Evolutionary conservation across 108 stramenopile genomes (phyloP), one percentile per base, ranked within the genome.

Genomic region (Cyclotella cryptica): DNA sequence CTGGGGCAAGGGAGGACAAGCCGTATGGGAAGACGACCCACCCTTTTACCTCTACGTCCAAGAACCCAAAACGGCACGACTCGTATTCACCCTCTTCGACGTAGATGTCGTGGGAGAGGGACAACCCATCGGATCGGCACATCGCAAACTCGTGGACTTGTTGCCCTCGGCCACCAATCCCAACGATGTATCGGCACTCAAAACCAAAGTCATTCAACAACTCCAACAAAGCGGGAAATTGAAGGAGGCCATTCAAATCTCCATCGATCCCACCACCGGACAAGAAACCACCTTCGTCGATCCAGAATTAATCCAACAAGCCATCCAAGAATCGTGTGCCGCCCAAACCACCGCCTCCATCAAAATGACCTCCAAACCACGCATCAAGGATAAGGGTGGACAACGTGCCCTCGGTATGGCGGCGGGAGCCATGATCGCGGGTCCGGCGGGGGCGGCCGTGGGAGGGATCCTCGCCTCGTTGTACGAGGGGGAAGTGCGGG

Each of bases 21-120:
- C 93, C 14, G 75, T 90, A 14, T 95, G 89, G 89, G 83, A 88
- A 21, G 89, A 83, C 17, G 85, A 85, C 57, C 86, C 90, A 53
- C 89, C 93, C 18, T 91, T 92, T 65, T 95, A 91, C 51, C 42
- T 95, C 17, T 95, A 95, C 61, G 83, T 95, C 2, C 91, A 92
- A 69, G 90, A 95, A 58, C 93, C 93, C 0, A 54, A 70, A 9
- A 75, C 69, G 13, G 90, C 84, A 6, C 79, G 84, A 26, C 53
- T 95, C 46, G 90, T 95, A 3, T 86, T 95, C 21, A 91, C 91
- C 7, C 46, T 95, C 0, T 81, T 89, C 65, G 93, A 95, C 71
- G 93, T 91, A 30, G 86, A 93, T 62, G 81, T 90, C 1, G 81
- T 92, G 39, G 90, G 90, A 5, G 83, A 75, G 6, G 89, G 86